phyloP scores from a whole-genome alignment of 192 early-diverging fungal species.

The Mortierella alpina region DNA sequence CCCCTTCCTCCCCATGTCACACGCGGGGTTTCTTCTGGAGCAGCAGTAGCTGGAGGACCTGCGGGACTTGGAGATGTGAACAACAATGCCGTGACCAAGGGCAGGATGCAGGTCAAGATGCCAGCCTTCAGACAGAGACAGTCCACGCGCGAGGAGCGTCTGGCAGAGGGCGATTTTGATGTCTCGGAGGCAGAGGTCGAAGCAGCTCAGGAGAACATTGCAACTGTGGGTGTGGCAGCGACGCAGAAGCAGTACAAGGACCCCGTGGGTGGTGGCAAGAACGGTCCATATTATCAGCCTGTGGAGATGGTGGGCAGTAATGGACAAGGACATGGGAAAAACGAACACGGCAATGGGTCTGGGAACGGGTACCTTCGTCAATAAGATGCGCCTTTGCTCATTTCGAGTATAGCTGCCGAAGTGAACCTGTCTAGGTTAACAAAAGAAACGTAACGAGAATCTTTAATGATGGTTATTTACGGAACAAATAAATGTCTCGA shows the following conservation, averaged over 20 bases:
- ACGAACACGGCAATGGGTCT: background rate
- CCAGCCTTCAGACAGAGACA: conserved; percentile 12
- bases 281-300: conserved; percentile 22
- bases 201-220: conserved; percentile 23
- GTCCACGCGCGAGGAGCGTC: conserved; percentile 10
- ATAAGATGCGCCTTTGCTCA: too few relatives aligned
- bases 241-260: conserved; percentile 38
- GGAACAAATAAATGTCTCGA: conserved; percentile 31
- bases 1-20: conserved; percentile 1
- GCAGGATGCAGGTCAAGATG: conserved; percentile 19
- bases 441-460: background rate
- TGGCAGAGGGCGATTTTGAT: conserved; percentile 15
- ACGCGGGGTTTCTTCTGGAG: too few relatives aligned
- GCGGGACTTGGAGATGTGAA: conserved; percentile 4
- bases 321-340: background rate
- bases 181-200: conserved; percentile 7
- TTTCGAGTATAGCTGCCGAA: too few relatives aligned
- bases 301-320: background rate
- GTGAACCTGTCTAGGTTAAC: background rate
- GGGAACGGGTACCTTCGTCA: conserved; percentile 16
- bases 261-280: conserved; percentile 23
- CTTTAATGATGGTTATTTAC: conserved; percentile 14
- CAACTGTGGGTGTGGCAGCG: conserved; percentile 6
- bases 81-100: background rate
- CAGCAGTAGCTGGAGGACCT: background rate